Conservation (phyloP, 2,329 filamentous ascomycete genomes). For the Cordyceps militaris region DNA sequence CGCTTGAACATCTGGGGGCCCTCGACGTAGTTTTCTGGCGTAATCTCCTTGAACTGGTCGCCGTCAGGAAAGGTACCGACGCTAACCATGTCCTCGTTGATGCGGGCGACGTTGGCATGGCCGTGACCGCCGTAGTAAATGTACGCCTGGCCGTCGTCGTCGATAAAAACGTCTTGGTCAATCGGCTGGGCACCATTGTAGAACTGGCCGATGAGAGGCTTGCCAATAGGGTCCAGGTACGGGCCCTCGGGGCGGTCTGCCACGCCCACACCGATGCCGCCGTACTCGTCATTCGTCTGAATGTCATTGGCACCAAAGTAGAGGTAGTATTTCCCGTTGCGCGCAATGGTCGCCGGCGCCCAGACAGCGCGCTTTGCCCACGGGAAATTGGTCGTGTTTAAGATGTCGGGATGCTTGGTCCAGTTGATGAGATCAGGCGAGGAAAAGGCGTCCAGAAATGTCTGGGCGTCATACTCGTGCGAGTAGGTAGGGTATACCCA, state of each 20-base stretch:
- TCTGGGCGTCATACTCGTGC: conserved; percentile 37
- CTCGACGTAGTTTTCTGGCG: conserved; percentile 32
- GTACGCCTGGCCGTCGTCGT: conserved; percentile 36
- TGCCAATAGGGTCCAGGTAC: conserved; percentile 28
- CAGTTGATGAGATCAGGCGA: conserved; percentile 41
- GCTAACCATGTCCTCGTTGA: conserved; percentile 35
- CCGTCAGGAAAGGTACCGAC: conserved; percentile 35
- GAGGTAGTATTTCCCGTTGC: conserved; percentile 40
- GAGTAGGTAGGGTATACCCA: conserved; percentile 44
- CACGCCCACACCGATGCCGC: conserved; percentile 31
- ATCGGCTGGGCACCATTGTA: conserved; percentile 40
- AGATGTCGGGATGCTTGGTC: conserved; percentile 38
- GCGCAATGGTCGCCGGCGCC: conserved; percentile 38
- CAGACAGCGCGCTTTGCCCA: conserved; percentile 41
- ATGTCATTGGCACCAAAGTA: conserved; percentile 46
- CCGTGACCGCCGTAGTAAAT: conserved; percentile 34
- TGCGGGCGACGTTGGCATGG: conserved; percentile 33
- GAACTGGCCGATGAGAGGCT: conserved; percentile 30
- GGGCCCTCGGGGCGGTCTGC: conserved; percentile 29
- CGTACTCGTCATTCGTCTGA: conserved; percentile 29
- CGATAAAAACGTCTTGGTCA: conserved; percentile 34
- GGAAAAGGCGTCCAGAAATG: conserved; percentile 44
- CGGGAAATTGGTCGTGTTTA: conserved; percentile 25
- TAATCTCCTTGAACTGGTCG: conserved; percentile 35
- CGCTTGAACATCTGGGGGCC: conserved; percentile 38